These are phyloP conservation scores for Cydonia oblonga DNA, from an alignment of 331 rosid species.

Conservation along the genomic window DNA sequence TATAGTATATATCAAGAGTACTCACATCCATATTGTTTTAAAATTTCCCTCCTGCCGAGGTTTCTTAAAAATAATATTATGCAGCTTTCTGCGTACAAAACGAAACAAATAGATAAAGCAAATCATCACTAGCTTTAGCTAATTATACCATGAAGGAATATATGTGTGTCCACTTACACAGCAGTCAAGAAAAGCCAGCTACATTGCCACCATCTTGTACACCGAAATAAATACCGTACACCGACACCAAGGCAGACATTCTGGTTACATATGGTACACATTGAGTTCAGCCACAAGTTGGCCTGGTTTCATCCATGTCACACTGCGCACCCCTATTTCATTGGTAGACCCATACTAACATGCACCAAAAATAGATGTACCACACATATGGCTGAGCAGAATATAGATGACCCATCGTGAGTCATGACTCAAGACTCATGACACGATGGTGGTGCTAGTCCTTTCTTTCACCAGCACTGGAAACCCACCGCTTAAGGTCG, in stretches of 20 bases:
- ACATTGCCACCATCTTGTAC: not conserved
- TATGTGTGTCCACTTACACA: not conserved
- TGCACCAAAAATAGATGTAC: not conserved
- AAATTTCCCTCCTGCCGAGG: too few species aligned
- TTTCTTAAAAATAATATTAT: not conserved
- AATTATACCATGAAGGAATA: not conserved
- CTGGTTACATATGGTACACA: not conserved
- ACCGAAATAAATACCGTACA: not conserved
- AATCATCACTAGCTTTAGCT: not conserved
- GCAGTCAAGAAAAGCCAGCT: not conserved
- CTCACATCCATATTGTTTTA: not conserved
- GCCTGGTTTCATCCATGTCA: too few species aligned
- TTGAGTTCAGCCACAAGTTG: not conserved
- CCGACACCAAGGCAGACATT: not conserved
- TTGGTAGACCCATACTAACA: not conserved
- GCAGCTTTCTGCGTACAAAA: not conserved
- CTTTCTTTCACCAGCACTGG: conserved; percentile 33
- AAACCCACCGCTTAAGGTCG: conserved; percentile 52
- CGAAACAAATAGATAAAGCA: not conserved
- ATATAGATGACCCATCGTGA: too few species aligned
- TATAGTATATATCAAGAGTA: not conserved
- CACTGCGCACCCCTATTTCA: not conserved
- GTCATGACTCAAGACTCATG: not conserved
- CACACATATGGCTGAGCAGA: not conserved
- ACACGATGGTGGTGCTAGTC: not conserved